Evolutionary conservation across 768 basidiomycete genomes (phyloP).

Genomic region (Psilocybe cyanescens): DNA sequence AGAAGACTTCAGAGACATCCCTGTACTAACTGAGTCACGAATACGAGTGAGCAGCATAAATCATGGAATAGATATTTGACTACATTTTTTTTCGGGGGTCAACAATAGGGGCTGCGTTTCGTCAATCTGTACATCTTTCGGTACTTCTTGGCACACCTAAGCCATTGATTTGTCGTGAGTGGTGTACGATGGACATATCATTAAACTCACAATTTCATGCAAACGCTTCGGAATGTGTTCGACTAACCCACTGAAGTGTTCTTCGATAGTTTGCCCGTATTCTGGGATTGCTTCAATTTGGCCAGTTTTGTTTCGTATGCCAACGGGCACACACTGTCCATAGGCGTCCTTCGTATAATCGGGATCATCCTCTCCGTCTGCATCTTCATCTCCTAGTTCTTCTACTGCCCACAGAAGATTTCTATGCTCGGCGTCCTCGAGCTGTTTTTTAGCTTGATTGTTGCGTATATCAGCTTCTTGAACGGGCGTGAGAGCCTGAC

Average conservation of each 20-base stretch:
- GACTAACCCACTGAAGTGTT: constrained; percentile 52
- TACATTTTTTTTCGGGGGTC: constrained; percentile 17
- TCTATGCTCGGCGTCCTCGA: constrained; percentile 61
- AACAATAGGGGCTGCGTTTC: constrained; percentile 51
- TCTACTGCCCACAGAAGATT: constrained; percentile 70
- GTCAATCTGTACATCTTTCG: constrained; percentile 34
- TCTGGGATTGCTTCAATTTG: constrained; percentile 45
- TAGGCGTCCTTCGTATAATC: constrained; percentile 42
- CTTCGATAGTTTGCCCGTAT: constrained; percentile 40
- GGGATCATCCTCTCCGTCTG: constrained; percentile 62
- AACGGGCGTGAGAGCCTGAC: constrained; percentile 53
- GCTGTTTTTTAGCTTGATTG: constrained; percentile 62
- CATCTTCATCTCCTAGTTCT: constrained; percentile 56
- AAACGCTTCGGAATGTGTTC: constrained; percentile 58
- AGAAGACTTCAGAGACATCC: not conserved
- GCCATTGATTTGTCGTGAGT: not conserved
- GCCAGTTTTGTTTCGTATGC: constrained; percentile 61
- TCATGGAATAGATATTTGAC: not conserved
- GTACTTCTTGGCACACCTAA: constrained; percentile 19
- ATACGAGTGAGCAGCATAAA: not conserved
- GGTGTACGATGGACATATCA: not conserved
- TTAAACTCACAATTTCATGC: constrained; percentile 53
- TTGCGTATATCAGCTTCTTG: constrained; percentile 58
- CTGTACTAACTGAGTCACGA: not conserved
- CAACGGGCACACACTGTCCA: constrained; percentile 45